Base-by-base conservation (phyloP, 208 protist genomes). In the Acanthamoeba culbertsoni region DNA sequence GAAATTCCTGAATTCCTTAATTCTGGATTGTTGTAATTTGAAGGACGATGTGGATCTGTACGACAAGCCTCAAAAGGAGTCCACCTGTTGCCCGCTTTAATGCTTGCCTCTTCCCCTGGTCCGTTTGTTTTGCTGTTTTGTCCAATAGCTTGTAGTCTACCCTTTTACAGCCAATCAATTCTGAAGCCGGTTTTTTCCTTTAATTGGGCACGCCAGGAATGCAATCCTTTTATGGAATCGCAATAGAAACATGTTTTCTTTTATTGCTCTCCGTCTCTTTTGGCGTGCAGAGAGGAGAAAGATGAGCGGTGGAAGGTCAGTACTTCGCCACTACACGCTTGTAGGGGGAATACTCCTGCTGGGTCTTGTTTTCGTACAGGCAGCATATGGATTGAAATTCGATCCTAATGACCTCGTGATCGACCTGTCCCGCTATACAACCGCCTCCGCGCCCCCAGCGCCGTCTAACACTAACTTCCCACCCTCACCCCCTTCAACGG, bases 21-120 rank as follows among this genome's bases (percentile, higher is more conserved):
- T n/a, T n/a, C n/a, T n/a, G n/a, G n/a, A n/a, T n/a, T n/a, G n/a
- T n/a, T n/a, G n/a, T n/a, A n/a, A n/a, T n/a, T n/a, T n/a, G n/a
- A n/a, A 79, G 40, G 68, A 79, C 10, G 68, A 79, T 20, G 42
- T 48, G 10, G 68, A 79, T 42, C 10, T 31, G 6, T 79, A 79
- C 68, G 68, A 42, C 2, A 79, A 79, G 68, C 68, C 68, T 6
- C 68, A 42, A 79, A 79, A 79, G 68, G 68, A 79, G 35, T 79
- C 68, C 7, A 33, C 68, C 26, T 79, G 68, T 79, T 79, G 68
- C 40, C 68, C 68, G 18, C 43, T 79, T 42, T 79, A 23, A 79
- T 14, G 23, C 51, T 59, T 59, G 51, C 51, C 16, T 59, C 51
- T 59, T 23, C 51, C 51, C 23, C 51, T n/a, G n/a, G n/a, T n/a